These are phyloP conservation scores for Phytopythium delawarense DNA, from an alignment of 352 stramenopile species.

Conservation along the genomic window DNA sequence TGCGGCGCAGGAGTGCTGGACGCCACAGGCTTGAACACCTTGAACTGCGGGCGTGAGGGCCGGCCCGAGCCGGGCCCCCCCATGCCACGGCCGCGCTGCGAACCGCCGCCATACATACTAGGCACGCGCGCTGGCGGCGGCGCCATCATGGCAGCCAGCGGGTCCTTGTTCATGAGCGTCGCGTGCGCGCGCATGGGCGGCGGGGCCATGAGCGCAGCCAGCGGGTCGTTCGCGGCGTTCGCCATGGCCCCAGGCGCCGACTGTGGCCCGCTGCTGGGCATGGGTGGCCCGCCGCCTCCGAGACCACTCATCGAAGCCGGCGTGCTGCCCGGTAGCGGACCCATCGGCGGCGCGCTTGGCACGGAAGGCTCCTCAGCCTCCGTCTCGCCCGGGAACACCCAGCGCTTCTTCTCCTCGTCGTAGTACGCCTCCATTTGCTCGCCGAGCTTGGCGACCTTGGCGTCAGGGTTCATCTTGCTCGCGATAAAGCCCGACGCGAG, in stretches of 20 bases:
- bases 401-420: constrained; percentile 80
- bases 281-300: constrained; percentile 22
- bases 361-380: constrained; percentile 52
- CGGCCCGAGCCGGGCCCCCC: constrained; percentile 14
- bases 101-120: constrained; percentile 31
- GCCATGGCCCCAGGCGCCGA: constrained; percentile 69
- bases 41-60: constrained; percentile 71
- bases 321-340: constrained; percentile 49
- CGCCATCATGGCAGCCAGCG: constrained; percentile 84
- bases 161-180: constrained; percentile 81
- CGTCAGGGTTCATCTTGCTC: constrained; percentile 81
- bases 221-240: constrained; percentile 51
- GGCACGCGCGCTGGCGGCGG: constrained; percentile 38
- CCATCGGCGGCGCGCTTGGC: constrained; percentile 68
- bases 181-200: constrained; percentile 46
- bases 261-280: constrained; percentile 37
- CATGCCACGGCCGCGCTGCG: constrained; percentile 11
- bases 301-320: constrained; percentile 22
- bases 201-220: constrained; percentile 79
- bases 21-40: constrained; percentile 78
- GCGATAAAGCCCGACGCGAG: constrained; percentile 41
- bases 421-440: constrained; percentile 81
- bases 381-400: constrained; percentile 82
- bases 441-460: constrained; percentile 74
- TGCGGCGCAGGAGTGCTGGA: constrained; percentile 12